Evolutionary conservation across 805 yeast species (phyloP).

Genomic region (Helenozyma baotianmanensis): DNA sequence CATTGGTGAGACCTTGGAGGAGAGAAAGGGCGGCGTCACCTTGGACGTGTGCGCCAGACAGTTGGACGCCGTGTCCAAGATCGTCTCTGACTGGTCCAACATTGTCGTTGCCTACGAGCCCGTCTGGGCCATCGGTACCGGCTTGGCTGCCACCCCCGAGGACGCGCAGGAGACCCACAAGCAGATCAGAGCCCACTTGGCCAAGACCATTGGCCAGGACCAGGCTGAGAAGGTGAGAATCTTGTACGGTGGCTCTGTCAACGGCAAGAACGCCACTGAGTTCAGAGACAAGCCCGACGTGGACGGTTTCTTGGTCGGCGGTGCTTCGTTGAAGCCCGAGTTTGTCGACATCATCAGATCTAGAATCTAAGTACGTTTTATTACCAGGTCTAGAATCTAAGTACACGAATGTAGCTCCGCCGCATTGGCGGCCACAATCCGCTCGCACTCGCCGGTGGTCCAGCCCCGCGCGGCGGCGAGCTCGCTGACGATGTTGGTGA

Average conservation of each 20-base stretch:
- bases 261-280: conserved; percentile 85
- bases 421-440: not conserved
- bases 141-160: conserved; percentile 96
- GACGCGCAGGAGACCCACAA: conserved; percentile 96
- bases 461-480: conserved; percentile 4
- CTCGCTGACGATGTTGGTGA: conserved; percentile 2
- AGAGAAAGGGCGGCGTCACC: conserved; percentile 86
- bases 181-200: conserved; percentile 79
- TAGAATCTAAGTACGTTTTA: conserved; percentile 55
- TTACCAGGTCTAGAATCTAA: too few species aligned
- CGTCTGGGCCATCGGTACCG: conserved; percentile 99
- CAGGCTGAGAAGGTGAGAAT: conserved; percentile 80
- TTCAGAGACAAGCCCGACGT: conserved; percentile 91
- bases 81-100: conserved; percentile 82
- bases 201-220: conserved; percentile 67
- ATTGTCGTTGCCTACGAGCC: conserved; percentile 98
- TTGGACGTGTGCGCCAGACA: conserved; percentile 84
- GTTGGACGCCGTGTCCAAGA: conserved; percentile 79
- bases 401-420: not conserved
- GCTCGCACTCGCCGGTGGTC: too few species aligned
- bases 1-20: conserved; percentile 96
- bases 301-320: conserved; percentile 99
- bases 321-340: conserved; percentile 98
- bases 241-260: conserved; percentile 98
- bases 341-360: conserved; percentile 93